Base-by-base conservation (phyloP, 345 rosid species). In the Eucalyptus brandiana region DNA sequence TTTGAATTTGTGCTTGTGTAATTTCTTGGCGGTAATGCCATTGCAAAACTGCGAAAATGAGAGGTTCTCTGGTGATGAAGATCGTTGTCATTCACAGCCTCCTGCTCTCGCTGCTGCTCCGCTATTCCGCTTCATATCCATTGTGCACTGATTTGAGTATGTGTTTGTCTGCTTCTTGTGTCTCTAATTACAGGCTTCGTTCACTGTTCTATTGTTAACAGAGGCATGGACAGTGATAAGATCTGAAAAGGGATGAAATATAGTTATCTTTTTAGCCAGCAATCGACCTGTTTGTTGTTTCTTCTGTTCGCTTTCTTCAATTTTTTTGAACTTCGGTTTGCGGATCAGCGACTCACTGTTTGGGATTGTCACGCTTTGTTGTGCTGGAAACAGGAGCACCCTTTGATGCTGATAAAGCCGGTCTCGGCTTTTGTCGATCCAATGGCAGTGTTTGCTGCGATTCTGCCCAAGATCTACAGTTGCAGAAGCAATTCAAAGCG, bases 371-470 rank as follows among this genome's bases (percentile, higher is more conserved):
- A 86, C 34, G 83, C 47, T 40, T 37, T 76, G 47, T 40, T 40
- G 9, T 76, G 83, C 83, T 76, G 83, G 83, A 76, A 76, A 50
- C 32, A 97, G 99, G 93, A 91, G 96, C 96, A 86, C 99, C 99
- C 0, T 40, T 94, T 88, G 87, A 76, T 92, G 87, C 91, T 90
- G 90, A 93, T 94, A 89, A 92, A 92, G 24, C 93, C 94, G 3
- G 47, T 76, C 90, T 93, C 14, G 14, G 91, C 93, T 97, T 97
- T 91, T 97, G 99, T 89, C 93, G 93, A 88, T 96, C 95, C 92
- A 93, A 93, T 89, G 97, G 94, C 53, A 95, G 94, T 90, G 91
- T 96, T 80, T 97, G 99, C 92, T 97, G 99, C 95, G 89, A 92
- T 93, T 87, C 97, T n/a, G 92, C 94, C 19, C 92, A 93, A 62